Percentiles rank a stretch among this genome's conserved stretches.
Evolutionary conservation across 495 filamentous ascomycete genomes (phyloP).

Genomic region (Chaetomium tenue): DNA sequence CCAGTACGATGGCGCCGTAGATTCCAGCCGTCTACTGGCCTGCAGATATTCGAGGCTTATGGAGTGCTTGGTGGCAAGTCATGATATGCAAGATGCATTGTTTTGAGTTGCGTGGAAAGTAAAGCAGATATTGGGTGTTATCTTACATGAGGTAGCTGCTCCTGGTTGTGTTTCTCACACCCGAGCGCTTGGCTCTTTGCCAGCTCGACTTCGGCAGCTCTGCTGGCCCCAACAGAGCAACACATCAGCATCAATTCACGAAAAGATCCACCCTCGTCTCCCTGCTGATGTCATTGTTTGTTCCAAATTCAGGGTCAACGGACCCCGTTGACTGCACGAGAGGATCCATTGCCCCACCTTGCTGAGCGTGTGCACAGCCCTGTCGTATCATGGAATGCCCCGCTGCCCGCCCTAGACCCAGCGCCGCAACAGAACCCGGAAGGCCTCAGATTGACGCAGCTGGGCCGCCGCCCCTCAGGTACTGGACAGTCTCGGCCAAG

Average conservation of each 20-base stretch:
- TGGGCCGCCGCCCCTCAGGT: conserved; percentile 8
- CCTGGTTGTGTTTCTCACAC: no score
- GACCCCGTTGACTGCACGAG: background rate
- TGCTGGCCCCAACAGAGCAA: background rate
- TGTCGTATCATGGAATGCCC: background rate
- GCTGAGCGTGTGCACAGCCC: background rate
- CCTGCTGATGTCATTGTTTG: conserved; percentile 1
- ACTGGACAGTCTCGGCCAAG: background rate
- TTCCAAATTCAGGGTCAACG: conserved; percentile 1
- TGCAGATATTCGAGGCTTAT: background rate
- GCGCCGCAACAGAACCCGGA: background rate
- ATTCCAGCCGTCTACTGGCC: no score
- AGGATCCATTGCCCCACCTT: background rate
- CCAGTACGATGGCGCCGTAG: background rate
- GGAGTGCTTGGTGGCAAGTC: background rate
- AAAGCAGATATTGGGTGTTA: no score
- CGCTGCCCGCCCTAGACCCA: background rate
- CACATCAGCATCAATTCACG: no score
- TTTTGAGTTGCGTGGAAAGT: background rate
- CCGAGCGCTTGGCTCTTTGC: background rate
- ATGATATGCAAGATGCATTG: background rate
- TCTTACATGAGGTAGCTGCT: no score
- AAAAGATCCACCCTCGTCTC: background rate
- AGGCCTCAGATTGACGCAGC: background rate
- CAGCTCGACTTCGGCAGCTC: background rate